phyloP scores from a whole-genome alignment of 495 filamentous ascomycete species.

The Bryoglossum gracile region DNA sequence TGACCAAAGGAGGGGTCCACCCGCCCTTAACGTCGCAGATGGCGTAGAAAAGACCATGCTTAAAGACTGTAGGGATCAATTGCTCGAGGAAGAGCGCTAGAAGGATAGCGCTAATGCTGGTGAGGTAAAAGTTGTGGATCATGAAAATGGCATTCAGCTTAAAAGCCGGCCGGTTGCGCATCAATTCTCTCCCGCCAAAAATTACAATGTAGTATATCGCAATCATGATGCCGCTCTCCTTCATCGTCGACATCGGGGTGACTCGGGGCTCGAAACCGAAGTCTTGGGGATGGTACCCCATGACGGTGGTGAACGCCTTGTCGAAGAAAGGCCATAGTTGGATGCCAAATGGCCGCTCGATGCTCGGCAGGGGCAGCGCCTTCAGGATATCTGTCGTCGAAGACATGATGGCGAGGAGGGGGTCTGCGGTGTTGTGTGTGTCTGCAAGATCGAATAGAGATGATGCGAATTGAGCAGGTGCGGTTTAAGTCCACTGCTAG shows the following conservation, averaged over 20 bases:
- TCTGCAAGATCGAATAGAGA: constrained; percentile 1
- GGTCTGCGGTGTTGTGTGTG: constrained; percentile 1
- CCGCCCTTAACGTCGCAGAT: constrained; percentile 66
- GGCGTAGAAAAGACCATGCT: constrained; percentile 61
- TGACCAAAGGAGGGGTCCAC: constrained; percentile 71
- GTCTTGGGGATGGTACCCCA: constrained; percentile 65
- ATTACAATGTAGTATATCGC: constrained; percentile 67
- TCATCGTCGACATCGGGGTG: constrained; percentile 66
- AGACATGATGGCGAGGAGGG: constrained; percentile 21
- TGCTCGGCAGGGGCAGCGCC: constrained; percentile 62
- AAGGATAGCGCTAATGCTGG: constrained; percentile 58
- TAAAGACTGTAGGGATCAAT: constrained; percentile 57
- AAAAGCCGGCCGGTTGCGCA: constrained; percentile 61
- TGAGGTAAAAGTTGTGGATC: constrained; percentile 76
- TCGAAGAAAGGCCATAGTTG: constrained; percentile 92
- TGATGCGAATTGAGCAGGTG: not conserved
- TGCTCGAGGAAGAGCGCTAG: constrained; percentile 68
- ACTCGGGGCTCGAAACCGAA: constrained; percentile 59
- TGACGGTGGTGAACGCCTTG: constrained; percentile 64
- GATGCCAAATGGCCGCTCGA: constrained; percentile 89
- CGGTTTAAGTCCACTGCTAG: constrained; percentile 5
- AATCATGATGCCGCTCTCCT: constrained; percentile 55
- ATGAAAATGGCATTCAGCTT: constrained; percentile 64
- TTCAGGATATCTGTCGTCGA: constrained; percentile 50
- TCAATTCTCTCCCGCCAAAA: constrained; percentile 66